Base-by-base conservation (phyloP, 139 green algal species). In the Raphidocelis subcapitata region DNA sequence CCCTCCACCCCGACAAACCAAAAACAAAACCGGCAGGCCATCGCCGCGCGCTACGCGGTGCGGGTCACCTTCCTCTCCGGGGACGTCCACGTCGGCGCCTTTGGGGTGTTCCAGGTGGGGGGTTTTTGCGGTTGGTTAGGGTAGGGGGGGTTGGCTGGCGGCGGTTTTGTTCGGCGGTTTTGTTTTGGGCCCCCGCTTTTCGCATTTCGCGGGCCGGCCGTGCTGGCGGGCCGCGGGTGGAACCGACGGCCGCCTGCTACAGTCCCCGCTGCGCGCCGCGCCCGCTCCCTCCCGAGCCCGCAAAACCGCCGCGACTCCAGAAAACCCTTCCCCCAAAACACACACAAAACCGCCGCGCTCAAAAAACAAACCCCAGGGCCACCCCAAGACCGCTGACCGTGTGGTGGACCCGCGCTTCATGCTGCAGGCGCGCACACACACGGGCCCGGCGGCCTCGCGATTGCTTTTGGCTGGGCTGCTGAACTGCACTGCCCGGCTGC, bases 11-110 rank as follows among this genome's bases (percentile, higher is more conserved):
- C 15, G 15, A 15, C n/a, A n/a, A n/a, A n/a, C n/a, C n/a, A n/a
- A n/a, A n/a, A n/a, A 64, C 56, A 36, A 12, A 36, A 20, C 56
- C 44, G 64, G 61, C 71, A 77, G 60, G 61, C 23, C 5, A 36
- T 70, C n/a, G 47, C 71, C 23, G 49, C 33, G 51, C 26, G 26
- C 16, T 62, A 75, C 69, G 67, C 57, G 46, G 69, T 67, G 41
- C 76, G 85, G 55, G 80, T 90, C 69, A 88, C 70, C 0, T 75
- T 90, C 54, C n/a, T 90, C 20, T 80, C 69, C 3, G 85, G 85
- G 21, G 82, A 90, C 51, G 82, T 87, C 41, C 85, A 88, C 52
- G 75, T 79, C 15, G 82, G 79, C 0, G 85, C 63, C 0, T 57
- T 86, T 21, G 85, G 79, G 21, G 37, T 46, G 47, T 76, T 86